Base-by-base conservation (phyloP, 148 eudicot genomes). In the Vaccinium myrtillus region DNA sequence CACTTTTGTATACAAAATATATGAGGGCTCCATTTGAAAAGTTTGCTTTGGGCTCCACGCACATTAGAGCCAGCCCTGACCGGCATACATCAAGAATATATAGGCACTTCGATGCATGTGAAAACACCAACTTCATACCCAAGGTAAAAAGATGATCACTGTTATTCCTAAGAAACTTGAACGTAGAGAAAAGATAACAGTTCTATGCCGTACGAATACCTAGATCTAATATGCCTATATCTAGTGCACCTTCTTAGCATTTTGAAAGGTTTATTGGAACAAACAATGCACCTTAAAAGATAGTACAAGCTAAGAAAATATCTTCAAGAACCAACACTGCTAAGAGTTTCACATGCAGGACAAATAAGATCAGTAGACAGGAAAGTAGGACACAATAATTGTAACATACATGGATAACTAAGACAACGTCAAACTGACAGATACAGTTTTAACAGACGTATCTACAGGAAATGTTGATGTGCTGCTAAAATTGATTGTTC, bases 241-340 rank as follows among this genome's bases (percentile, higher is more conserved):
- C 23, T 46, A 46, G 19, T 43, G 78, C 51, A 46, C 78, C 54
- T 46, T 75, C 48, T 75, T 43, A 75, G 27, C 27, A 30, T 43
- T 75, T 46, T 46, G 21, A 46, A 75, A 19, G n/a, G 10, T 46
- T 75, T 12, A 6, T 58, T 5, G 63, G 23, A 58, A 58, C 69
- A 63, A 63, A 65, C 15, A 65, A 25, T 25, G 27, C 74, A 25
- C 39, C 43, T 39, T 36, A 73, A 73, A 0, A 13, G 21, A 32
- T 7, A 6, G 21, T 73, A 73, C 49, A 39, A 73, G 9, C 48
- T 36, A 39, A 70, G 18, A 32, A 70, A 73, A 73, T 36, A 73
- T 73, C 77, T 73, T 73, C 50, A 48, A 75, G 30, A 46, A 75
- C 50, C 78, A 46, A 75, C 25, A 75, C 51, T 75, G 15, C 30